Evolutionary conservation across 768 basidiomycete species (phyloP).

Genomic region (Boletus patriciae): DNA sequence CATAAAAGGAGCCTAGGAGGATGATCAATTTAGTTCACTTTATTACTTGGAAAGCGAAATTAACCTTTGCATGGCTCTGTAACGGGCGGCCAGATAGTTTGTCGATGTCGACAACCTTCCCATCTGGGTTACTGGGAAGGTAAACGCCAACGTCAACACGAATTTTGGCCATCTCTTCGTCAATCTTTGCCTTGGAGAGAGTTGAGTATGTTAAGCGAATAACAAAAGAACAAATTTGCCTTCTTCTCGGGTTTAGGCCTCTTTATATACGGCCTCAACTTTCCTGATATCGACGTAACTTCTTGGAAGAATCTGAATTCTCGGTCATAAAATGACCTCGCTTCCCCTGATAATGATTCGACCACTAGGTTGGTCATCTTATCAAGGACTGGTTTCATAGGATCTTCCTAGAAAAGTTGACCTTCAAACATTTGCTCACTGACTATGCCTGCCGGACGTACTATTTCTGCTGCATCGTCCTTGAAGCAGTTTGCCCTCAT

Average conservation of each 20-base stretch:
- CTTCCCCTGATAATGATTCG: conserved; percentile 82
- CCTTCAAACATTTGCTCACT: neutral
- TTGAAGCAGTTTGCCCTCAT: conserved; percentile 99
- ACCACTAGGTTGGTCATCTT: conserved; percentile 79
- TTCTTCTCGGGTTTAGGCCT: conserved; percentile 96
- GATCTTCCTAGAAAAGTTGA: conserved; percentile 65
- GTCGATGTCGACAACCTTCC: conserved; percentile 94
- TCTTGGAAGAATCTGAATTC: conserved; percentile 96
- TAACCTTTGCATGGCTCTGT: conserved; percentile 95
- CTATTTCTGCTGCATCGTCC: conserved; percentile 85
- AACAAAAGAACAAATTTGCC: conserved; percentile 38
- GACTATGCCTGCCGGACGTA: conserved; percentile 35
- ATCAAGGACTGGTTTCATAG: conserved; percentile 96
- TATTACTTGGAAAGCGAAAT: neutral
- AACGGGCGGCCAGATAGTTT: conserved; percentile 94
- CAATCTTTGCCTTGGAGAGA: conserved; percentile 82
- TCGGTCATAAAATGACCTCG: conserved; percentile 85
- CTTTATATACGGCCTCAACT: conserved; percentile 95
- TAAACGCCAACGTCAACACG: conserved; percentile 93
- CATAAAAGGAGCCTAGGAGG: conserved; percentile 94
- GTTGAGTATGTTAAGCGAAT: neutral
- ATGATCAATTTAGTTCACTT: neutral
- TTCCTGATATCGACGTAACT: conserved; percentile 97
- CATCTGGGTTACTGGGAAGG: conserved; percentile 96
- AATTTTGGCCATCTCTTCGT: conserved; percentile 99